phyloP scores from a whole-genome alignment of 805 yeast genomes.

The Starmerella geochares region DNA sequence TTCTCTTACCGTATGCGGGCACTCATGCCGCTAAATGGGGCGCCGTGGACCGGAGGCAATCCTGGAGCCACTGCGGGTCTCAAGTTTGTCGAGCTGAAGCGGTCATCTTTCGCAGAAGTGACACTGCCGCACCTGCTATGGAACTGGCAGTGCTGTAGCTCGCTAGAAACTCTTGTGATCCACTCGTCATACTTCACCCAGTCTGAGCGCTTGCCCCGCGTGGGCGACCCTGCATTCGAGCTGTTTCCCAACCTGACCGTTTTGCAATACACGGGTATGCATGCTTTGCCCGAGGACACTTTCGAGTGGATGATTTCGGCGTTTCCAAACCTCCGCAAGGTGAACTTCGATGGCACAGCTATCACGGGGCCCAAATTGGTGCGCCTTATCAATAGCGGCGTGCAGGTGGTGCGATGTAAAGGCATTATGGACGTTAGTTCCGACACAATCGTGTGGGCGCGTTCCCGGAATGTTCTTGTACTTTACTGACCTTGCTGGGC shows the following conservation, averaged over 20 bases:
- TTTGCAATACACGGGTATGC: conserved; percentile 23
- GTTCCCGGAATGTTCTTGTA: conserved; percentile 1
- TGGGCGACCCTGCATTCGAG: not conserved
- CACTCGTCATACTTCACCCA: conserved; percentile 8
- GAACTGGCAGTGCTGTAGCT: conserved; percentile 13
- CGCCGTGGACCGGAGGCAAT: conserved; percentile 4
- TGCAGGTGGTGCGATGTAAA: conserved; percentile 20
- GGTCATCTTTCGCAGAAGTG: conserved; percentile 8
- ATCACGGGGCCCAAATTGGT: conserved; percentile 22
- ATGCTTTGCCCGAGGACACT: conserved; percentile 9
- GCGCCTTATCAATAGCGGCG: conserved; percentile 7
- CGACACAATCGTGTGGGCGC: conserved; percentile 18
- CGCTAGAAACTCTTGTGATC: conserved; percentile 20
- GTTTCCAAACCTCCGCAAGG: conserved; percentile 15
- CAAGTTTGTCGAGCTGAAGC: conserved; percentile 21
- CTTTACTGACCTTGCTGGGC: not conserved
- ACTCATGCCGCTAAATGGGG: conserved; percentile 7
- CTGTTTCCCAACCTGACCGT: conserved; percentile 11
- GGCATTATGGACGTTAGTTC: conserved; percentile 18
- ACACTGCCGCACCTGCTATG: conserved; percentile 14
- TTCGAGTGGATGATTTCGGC: conserved; percentile 21
- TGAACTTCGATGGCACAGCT: conserved; percentile 22
- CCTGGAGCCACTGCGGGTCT: conserved; percentile 4
- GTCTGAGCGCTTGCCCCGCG: conserved; percentile 1
- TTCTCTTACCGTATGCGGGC: conserved; percentile 1